Conservation (phyloP, 805 yeast genomes). For the Kodamaea hsintzibuensis region DNA sequence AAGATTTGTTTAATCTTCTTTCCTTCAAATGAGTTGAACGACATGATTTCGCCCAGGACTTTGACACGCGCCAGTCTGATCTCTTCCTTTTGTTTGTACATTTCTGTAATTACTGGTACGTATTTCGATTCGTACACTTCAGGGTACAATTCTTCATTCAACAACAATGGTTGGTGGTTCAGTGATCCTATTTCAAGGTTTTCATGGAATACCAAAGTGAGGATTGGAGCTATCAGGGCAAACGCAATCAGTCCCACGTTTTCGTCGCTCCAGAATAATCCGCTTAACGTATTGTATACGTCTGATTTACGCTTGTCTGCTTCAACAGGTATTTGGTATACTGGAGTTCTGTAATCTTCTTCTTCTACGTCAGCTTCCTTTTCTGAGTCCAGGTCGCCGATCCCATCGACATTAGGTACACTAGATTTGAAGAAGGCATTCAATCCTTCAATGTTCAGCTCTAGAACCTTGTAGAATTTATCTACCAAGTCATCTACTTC, state of each 20-base stretch:
- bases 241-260: not conserved
- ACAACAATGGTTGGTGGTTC: constrained; percentile 20
- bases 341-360: not conserved
- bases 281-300: constrained; percentile 35
- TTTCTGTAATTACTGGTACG: constrained; percentile 20
- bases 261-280: constrained; percentile 14
- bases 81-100: constrained; percentile 18
- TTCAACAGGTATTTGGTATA: constrained; percentile 33
- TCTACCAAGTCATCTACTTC: constrained; percentile 19
- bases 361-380: constrained; percentile 13
- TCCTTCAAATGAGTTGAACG: constrained; percentile 40
- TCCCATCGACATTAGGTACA: constrained; percentile 1
- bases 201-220: constrained; percentile 30
- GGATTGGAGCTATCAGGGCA: constrained; percentile 25
- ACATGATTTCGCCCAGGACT: constrained; percentile 29
- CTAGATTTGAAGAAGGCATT: constrained; percentile 1
- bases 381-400: not conserved
- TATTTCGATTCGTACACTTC: constrained; percentile 31
- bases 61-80: constrained; percentile 18
- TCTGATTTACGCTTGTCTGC: constrained; percentile 27
- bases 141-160: constrained; percentile 35
- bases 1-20: constrained; percentile 33
- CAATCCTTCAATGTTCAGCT: constrained; percentile 3
- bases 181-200: constrained; percentile 23
- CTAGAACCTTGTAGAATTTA: constrained; percentile 12